Conservation (phyloP, 169 alveolate species). For the Plasmodium fragile region DNA sequence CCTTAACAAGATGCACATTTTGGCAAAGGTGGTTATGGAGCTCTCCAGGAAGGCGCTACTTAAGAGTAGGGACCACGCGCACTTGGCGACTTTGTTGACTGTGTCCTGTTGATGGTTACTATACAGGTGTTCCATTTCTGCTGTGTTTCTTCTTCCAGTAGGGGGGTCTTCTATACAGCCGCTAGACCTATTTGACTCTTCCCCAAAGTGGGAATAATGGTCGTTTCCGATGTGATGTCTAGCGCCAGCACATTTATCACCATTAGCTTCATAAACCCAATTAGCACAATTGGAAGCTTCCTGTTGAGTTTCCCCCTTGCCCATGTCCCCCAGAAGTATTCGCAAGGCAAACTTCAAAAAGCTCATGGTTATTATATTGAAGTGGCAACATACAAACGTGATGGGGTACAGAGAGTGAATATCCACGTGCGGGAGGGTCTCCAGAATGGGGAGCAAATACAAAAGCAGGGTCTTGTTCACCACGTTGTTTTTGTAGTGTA, state of each 20-base stretch:
- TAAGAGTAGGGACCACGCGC: slow-evolving; percentile 35
- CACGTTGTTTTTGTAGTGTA: slow-evolving; percentile 49
- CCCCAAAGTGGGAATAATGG: background rate
- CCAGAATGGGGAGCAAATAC: background rate
- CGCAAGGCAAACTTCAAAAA: slow-evolving; percentile 2
- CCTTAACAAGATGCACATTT: slow-evolving; percentile 47
- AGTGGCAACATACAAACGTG: slow-evolving; percentile 38
- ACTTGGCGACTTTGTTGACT: slow-evolving; percentile 16
- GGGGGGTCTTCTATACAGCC: background rate
- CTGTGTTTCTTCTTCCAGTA: background rate
- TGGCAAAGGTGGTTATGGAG: slow-evolving; percentile 29
- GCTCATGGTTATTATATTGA: slow-evolving; percentile 17
- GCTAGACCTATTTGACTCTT: background rate
- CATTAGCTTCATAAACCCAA: background rate
- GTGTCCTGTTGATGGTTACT: background rate
- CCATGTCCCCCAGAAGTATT: slow-evolving; percentile 8
- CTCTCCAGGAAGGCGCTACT: slow-evolving; percentile 30
- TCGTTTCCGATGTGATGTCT: background rate
- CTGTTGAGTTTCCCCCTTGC: background rate
- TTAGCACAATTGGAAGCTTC: background rate
- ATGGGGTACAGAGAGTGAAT: slow-evolving; percentile 1
- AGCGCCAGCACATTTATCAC: background rate
- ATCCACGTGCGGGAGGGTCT: background rate
- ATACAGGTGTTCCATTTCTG: background rate
- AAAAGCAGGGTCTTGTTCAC: slow-evolving; percentile 13